These are phyloP conservation scores for Pterulicium gracile DNA, from an alignment of 1,284 basidiomycete species.

Conservation along the genomic window DNA sequence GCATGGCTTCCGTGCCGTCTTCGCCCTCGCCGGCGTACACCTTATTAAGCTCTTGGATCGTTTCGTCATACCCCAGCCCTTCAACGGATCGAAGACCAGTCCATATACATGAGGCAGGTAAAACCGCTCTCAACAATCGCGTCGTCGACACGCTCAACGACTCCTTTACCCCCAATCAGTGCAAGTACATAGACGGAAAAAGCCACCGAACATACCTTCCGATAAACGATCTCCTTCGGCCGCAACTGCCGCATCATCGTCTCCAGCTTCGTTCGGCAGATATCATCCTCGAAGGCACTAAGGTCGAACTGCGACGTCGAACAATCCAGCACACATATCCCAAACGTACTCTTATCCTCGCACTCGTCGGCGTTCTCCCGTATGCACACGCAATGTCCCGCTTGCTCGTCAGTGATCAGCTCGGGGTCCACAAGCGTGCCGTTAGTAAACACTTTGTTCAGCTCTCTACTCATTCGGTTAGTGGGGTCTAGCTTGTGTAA, in stretches of 20 bases:
- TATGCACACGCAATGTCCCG: conserved; percentile 90
- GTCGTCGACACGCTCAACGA: conserved; percentile 75
- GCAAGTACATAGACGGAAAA: conserved; percentile 4
- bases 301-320: conserved; percentile 95
- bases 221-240: conserved; percentile 89
- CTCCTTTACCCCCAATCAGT: conserved; percentile 36
- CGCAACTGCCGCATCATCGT: conserved; percentile 89
- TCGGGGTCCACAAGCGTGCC: conserved; percentile 92
- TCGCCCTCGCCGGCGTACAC: conserved; percentile 49
- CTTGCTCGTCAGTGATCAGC: conserved; percentile 87
- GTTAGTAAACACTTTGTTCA: conserved; percentile 94
- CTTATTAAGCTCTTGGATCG: conserved; percentile 57
- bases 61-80: conserved; percentile 67
- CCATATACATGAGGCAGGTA: conserved; percentile 79
- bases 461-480: conserved; percentile 43
- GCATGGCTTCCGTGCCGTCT: conserved; percentile 26
- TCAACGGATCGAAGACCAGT: conserved; percentile 77
- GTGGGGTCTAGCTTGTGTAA: background rate
- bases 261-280: conserved; percentile 87
- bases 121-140: conserved; percentile 68
- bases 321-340: conserved; percentile 91
- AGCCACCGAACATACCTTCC: conserved; percentile 50
- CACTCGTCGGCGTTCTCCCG: conserved; percentile 46
- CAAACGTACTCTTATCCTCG: conserved; percentile 57
- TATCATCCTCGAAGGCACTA: conserved; percentile 85